Conservation (phyloP, 176 grass and related monocot genomes). For the Urochloa ruziziensis region DNA sequence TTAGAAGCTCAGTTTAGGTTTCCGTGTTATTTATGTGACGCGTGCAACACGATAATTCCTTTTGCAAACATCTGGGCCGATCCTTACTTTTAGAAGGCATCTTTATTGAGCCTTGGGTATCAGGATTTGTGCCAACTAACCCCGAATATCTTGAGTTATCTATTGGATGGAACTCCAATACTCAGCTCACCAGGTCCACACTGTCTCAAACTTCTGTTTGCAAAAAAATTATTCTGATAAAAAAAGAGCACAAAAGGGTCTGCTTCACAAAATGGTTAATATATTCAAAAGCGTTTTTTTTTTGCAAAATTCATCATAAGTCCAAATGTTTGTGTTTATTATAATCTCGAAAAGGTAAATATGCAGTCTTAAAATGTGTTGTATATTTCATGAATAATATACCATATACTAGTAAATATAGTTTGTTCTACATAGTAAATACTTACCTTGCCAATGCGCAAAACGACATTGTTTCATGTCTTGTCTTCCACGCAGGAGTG, state of each 20-base stretch:
- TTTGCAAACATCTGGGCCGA: neutral
- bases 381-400: neutral
- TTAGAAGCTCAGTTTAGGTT: neutral
- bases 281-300: neutral
- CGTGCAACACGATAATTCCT: conserved; percentile 1
- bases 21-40: neutral
- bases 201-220: neutral
- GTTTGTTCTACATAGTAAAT: neutral
- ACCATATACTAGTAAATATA: neutral
- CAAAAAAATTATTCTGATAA: neutral
- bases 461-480: neutral
- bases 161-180: neutral
- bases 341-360: neutral
- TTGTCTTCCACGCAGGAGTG: neutral
- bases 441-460: neutral
- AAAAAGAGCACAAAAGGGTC: neutral
- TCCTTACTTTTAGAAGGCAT: conserved; percentile 15
- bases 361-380: neutral
- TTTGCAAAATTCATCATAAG: neutral
- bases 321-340: neutral
- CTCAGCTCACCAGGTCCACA: neutral
- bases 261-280: neutral
- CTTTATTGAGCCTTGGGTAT: conserved; percentile 4
- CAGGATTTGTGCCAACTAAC: neutral
- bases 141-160: conserved; percentile 27